Percentiles rank a stretch among this genome's conserved stretches.
These are phyloP conservation scores for Furcasterigmium sp. DNA, from an alignment of 2,329 filamentous ascomycete species.

Conservation along the genomic window DNA sequence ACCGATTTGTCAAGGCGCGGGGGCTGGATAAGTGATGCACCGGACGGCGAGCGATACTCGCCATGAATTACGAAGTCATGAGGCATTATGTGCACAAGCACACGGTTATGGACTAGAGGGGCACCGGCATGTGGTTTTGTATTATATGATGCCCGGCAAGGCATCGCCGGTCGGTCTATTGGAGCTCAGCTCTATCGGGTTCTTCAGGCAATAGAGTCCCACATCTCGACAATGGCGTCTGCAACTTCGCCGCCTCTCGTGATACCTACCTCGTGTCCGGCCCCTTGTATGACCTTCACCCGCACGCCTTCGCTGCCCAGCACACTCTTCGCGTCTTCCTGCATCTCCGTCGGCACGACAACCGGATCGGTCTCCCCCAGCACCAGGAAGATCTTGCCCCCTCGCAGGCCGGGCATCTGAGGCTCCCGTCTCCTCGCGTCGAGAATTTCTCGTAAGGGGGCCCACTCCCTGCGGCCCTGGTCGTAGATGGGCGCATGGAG, in stretches of 20 bases:
- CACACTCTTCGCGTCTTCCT: conserved; percentile 52
- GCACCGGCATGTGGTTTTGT: no score
- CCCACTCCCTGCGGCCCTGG: conserved; percentile 57
- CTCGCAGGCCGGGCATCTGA: conserved; percentile 25
- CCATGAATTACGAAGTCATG: no score
- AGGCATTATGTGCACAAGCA: no score
- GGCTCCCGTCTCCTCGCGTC: conserved; percentile 30
- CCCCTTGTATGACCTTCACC: conserved; percentile 47
- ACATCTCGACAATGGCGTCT: conserved; percentile 11
- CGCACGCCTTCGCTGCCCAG: conserved; percentile 54
- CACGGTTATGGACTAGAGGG: no score
- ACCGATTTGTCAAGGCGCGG: conserved; percentile 53
- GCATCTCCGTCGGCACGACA: conserved; percentile 58
- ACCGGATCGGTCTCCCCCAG: conserved; percentile 63
- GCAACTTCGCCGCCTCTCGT: conserved; percentile 55
- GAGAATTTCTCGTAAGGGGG: conserved; percentile 45
- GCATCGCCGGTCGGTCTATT: no score
- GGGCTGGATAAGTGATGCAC: conserved; percentile 49
- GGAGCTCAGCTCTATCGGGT: no score
- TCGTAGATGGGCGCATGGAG: conserved; percentile 64
- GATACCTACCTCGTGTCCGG: conserved; percentile 67
- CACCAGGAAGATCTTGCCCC: conserved; percentile 56
- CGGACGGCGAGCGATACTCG: no score
- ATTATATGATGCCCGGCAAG: no score
- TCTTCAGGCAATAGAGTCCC: no score